Conservation (phyloP, 1,284 basidiomycete genomes). For the Pascua guehoae region DNA sequence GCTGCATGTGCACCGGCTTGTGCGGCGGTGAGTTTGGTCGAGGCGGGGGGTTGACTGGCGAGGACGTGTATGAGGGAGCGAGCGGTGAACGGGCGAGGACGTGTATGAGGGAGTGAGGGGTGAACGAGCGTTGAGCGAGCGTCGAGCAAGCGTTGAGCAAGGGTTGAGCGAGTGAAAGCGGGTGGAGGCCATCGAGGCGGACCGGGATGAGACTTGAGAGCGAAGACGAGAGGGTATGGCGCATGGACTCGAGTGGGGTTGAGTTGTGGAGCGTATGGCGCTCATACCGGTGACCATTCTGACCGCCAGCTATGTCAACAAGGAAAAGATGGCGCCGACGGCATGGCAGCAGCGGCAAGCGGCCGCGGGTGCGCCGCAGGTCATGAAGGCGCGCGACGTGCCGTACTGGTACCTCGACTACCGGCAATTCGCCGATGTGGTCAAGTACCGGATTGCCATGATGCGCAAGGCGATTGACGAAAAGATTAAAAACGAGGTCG, state of each 20-base stretch:
- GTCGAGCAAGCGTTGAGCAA: too few relatives aligned
- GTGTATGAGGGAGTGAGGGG: too few relatives aligned
- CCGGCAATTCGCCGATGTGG: constrained; percentile 90
- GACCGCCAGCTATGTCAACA: constrained; percentile 41
- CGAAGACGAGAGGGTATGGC: too few relatives aligned
- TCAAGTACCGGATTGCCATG: constrained; percentile 95
- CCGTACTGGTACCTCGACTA: constrained; percentile 98
- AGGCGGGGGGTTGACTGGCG: neutral
- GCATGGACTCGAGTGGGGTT: too few relatives aligned
- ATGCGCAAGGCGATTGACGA: constrained; percentile 88
- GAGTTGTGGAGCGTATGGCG: too few relatives aligned
- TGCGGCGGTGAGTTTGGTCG: constrained; percentile 64
- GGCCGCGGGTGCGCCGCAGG: neutral
- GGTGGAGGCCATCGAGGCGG: too few relatives aligned
- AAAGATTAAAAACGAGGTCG: constrained; percentile 76
- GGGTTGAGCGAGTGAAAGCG: too few relatives aligned
- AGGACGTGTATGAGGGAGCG: neutral
- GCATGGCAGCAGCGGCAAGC: constrained; percentile 26
- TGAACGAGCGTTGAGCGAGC: too few relatives aligned
- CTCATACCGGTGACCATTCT: too few relatives aligned
- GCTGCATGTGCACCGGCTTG: constrained; percentile 76
- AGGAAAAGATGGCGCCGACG: constrained; percentile 37
- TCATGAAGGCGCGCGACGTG: constrained; percentile 28
- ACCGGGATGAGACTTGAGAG: too few relatives aligned
- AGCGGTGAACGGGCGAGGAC: too few relatives aligned